These are phyloP conservation scores for Emericellopsis atlantica DNA, from an alignment of 2,329 filamentous ascomycete genomes.

Conservation along the genomic window DNA sequence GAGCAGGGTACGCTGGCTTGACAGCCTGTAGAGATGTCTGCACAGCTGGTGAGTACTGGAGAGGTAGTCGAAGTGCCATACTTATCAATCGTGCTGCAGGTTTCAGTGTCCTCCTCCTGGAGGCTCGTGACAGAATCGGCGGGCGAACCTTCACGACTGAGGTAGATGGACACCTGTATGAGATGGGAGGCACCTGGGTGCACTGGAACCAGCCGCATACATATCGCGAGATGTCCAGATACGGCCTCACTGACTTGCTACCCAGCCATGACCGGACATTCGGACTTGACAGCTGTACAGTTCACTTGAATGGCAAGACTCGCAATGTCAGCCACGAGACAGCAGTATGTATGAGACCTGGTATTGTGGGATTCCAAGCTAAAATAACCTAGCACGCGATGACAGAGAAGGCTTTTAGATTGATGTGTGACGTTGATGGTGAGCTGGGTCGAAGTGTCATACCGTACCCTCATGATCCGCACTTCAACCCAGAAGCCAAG, in stretches of 20 bases:
- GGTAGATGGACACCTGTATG: constrained; percentile 20
- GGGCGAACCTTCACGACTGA: constrained; percentile 10
- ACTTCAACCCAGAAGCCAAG: neutral
- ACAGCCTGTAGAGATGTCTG: constrained; percentile 7
- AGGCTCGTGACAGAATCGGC: constrained; percentile 25
- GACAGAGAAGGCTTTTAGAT: no score
- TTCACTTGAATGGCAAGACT: neutral
- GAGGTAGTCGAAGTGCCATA: neutral
- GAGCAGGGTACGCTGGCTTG: constrained; percentile 9
- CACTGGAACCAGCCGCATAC: neutral
- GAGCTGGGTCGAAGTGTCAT: neutral
- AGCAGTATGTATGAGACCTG: no score
- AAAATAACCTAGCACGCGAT: no score
- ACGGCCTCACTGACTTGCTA: neutral
- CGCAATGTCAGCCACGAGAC: no score
- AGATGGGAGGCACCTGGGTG: constrained; percentile 30
- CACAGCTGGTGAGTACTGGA: neutral
- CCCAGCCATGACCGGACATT: neutral
- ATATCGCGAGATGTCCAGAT: neutral
- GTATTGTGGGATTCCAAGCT: no score
- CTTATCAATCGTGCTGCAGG: neutral
- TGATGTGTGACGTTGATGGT: neutral
- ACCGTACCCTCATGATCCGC: neutral
- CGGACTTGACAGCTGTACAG: neutral
- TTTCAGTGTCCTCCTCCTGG: constrained; percentile 15